Base-by-base conservation (phyloP, 257 asterid species). In the Haberlea rhodopensis region DNA sequence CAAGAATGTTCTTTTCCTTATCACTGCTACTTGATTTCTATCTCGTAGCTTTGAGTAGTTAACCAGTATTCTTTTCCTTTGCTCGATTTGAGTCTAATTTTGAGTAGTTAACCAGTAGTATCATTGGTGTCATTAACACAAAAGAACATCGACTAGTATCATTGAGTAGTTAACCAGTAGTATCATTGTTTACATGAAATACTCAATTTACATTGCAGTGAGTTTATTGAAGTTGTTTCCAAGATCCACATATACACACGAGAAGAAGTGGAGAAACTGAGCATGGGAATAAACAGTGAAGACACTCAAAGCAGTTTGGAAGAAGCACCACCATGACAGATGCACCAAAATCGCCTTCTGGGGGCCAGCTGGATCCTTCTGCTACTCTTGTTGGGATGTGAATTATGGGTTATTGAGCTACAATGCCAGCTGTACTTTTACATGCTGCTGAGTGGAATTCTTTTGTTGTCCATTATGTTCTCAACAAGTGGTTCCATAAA, bases 261-360 rank as follows among this genome's bases (percentile, higher is more conserved):
- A 75, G 98, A 89, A 59, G 98, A 91, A 72, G 96, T 91, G 73
- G 95, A 87, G 82, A 87, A 87, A 79, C 80, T 89, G 87, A 79
- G 70, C 32, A 69, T 86, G 7, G 95, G 95, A n/a, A 79, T 80
- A 79, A 78, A 85, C 65, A 81, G 90, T 7, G 98, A 91, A 7
- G 98, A 91, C 79, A 86, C 95, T 23, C 94, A 83, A 54, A 91
- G 98, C 79, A 89, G 96, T 71, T 71, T 91, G 87, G 98, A 89
- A 64, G 97, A 91, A 80, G 91, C 92, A 3, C 88, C 88, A 1
- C 74, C 0, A 60, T 61, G 22, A 48, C 76, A 3, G 95, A 89
- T 56, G 84, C 69, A 32, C 88, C 95, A 0, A 90, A 88, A 72
- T 88, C 95, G 5, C 83, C 96, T 5, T 91, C 95, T n/a, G 92